These are phyloP conservation scores for Carex parvula DNA, from an alignment of 176 grass and related monocot genomes.

Conservation along the genomic window DNA sequence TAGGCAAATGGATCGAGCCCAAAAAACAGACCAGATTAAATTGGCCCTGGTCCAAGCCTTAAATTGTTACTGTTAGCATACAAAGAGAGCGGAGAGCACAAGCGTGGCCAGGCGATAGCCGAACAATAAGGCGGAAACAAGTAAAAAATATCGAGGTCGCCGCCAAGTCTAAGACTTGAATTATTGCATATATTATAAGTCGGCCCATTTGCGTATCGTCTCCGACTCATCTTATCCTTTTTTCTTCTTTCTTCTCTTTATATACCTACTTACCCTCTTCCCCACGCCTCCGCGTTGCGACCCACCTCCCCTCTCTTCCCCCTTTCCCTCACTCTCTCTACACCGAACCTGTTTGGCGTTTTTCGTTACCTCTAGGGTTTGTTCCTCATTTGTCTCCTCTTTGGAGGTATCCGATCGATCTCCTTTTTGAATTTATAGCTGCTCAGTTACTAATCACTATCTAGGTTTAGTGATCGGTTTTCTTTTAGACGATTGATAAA, in stretches of 20 bases:
- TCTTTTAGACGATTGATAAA: neutral
- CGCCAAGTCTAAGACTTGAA: neutral
- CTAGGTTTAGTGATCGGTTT: neutral
- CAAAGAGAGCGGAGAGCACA: neutral
- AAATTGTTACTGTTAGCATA: neutral
- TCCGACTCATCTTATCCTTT: constrained; percentile 37
- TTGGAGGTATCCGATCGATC: constrained; percentile 17
- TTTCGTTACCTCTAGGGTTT: neutral
- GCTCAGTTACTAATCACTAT: neutral
- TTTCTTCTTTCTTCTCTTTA: constrained; percentile 18
- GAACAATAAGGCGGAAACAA: neutral
- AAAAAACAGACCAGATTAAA: too few species aligned
- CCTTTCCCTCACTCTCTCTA: neutral
- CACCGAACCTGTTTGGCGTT: neutral
- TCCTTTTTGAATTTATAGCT: neutral
- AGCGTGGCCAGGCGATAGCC: constrained; percentile 19
- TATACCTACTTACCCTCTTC: constrained; percentile 22
- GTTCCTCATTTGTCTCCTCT: neutral
- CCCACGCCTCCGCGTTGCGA: neutral
- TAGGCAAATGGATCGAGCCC: neutral
- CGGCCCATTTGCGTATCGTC: constrained; percentile 18
- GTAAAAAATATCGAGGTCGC: neutral
- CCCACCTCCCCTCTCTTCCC: neutral
- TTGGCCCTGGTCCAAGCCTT: neutral
- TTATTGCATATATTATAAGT: neutral